Percentiles rank a stretch among this genome's conserved stretches.
phyloP scores from a whole-genome alignment of 495 filamentous ascomycete genomes.

The Daldinia vernicosa region DNA sequence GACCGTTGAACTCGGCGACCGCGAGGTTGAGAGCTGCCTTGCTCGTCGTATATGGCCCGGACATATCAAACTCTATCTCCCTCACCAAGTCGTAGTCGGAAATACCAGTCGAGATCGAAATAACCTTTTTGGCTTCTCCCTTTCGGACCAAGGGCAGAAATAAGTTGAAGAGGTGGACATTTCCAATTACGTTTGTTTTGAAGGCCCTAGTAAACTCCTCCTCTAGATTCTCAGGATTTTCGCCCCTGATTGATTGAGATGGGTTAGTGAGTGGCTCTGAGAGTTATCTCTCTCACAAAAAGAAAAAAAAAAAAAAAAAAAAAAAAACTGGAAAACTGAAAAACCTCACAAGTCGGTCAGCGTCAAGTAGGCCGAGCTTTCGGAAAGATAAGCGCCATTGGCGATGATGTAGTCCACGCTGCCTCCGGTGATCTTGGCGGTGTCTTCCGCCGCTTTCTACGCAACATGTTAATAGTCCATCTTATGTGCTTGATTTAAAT shows the following conservation, averaged over 20 bases:
- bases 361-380: conserved; percentile 17
- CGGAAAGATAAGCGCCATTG: conserved; percentile 51
- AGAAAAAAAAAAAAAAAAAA: too few species aligned
- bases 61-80: conserved; percentile 39
- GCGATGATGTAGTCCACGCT: conserved; percentile 63
- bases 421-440: conserved; percentile 51
- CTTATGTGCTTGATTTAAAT: background rate
- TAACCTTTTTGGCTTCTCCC: conserved; percentile 64
- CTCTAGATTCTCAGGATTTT: conserved; percentile 45
- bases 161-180: conserved; percentile 61
- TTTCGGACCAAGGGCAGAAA: conserved; percentile 62
- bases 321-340: too few species aligned
- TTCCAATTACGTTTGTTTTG: conserved; percentile 57
- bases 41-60: conserved; percentile 47
- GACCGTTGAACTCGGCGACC: conserved; percentile 56
- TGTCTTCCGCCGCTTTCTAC: conserved; percentile 49
- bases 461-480: conserved; percentile 10
- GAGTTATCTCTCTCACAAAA: background rate
- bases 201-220: conserved; percentile 43
- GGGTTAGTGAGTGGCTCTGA: background rate
- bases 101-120: conserved; percentile 60
- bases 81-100: conserved; percentile 50
- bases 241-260: conserved; percentile 34
- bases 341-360: conserved; percentile 39
- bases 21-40: conserved; percentile 58